phyloP scores from a whole-genome alignment of 208 protist genomes.

The Trichomonas gallinae region DNA sequence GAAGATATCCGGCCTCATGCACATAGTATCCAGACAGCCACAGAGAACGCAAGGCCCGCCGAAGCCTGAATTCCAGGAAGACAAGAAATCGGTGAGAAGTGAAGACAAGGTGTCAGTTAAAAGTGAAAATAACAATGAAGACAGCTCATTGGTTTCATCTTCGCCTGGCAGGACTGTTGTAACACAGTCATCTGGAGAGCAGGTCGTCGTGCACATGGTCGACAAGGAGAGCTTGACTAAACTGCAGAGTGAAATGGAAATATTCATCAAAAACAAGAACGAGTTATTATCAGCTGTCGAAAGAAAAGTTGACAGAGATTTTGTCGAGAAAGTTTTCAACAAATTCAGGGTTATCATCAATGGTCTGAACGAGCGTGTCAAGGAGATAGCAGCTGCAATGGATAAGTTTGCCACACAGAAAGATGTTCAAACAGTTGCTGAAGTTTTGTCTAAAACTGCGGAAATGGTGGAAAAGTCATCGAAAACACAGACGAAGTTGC shows the following conservation, averaged over 20 bases:
- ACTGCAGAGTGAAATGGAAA: not conserved
- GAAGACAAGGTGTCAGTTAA: not conserved
- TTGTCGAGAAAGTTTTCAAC: not conserved
- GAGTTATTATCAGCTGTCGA: not conserved
- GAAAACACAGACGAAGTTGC: not conserved
- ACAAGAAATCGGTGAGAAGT: not conserved
- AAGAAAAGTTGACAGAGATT: not conserved
- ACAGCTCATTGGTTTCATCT: not conserved
- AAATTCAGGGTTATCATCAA: not conserved
- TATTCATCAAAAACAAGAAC: not conserved
- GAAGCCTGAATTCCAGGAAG: not conserved
- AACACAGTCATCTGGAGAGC: not conserved
- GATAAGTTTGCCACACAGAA: not conserved
- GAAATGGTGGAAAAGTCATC: not conserved
- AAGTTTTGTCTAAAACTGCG: not conserved
- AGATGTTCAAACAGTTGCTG: not conserved
- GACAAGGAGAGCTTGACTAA: not conserved
- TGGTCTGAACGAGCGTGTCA: not conserved
- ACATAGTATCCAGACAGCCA: not conserved
- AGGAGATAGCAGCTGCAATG: not conserved
- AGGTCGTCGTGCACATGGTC: not conserved
- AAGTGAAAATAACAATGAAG: not conserved
- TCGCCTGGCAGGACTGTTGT: not conserved
- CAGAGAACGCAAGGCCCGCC: not conserved
- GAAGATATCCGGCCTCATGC: not conserved